phyloP scores from a whole-genome alignment of 441 rosid genomes.

The Adansonia rubrostipa region DNA sequence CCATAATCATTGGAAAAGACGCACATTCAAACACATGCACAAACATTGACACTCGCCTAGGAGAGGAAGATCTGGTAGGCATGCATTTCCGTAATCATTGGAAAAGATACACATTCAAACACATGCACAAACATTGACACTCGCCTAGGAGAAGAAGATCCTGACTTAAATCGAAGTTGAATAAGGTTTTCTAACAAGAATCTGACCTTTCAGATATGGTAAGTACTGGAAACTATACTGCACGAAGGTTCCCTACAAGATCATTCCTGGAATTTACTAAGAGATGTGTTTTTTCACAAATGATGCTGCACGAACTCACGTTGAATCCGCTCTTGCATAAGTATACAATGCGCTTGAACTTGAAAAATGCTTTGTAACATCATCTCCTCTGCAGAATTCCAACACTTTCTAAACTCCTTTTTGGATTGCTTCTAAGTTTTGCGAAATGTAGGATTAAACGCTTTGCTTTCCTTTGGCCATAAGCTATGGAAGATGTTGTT shows the following conservation, averaged over 20 bases:
- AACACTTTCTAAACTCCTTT: not conserved
- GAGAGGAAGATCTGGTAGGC: not conserved
- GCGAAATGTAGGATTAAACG: not conserved
- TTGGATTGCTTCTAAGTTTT: not conserved
- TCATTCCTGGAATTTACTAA: conserved; percentile 87
- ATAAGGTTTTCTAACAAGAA: conserved; percentile 6
- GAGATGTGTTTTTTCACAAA: not conserved
- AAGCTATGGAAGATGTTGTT: not conserved
- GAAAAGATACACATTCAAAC: not conserved
- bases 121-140: not conserved
- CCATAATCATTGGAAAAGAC: not conserved
- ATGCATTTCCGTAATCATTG: not conserved
- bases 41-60: not conserved
- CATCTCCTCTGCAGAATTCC: not conserved
- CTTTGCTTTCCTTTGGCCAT: not conserved
- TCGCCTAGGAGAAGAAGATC: not conserved
- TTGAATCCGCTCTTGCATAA: not conserved
- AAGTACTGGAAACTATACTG: conserved; percentile 90
- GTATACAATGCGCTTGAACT: not conserved
- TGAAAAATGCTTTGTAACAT: conserved; percentile 3
- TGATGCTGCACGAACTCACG: not conserved
- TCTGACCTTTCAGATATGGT: conserved; percentile 67
- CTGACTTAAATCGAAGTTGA: not conserved
- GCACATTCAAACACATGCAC: not conserved
- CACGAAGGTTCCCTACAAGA: conserved; percentile 71